phyloP scores from a whole-genome alignment of 1,139 yeast genomes.

The Wickerhamomyces sp. region DNA sequence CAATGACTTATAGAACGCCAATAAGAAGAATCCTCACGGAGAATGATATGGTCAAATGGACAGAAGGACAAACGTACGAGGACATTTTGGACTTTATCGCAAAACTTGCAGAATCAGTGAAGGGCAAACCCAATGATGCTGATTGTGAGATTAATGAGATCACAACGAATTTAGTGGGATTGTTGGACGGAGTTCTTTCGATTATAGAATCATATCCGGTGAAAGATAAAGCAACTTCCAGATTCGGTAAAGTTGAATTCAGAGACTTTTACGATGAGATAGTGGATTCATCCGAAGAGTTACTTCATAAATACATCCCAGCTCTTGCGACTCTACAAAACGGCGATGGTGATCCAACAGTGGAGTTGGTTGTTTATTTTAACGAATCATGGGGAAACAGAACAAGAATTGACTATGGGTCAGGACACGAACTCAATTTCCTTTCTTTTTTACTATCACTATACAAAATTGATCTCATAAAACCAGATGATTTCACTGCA shows the following conservation, averaged over 20 bases:
- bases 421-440: constrained; percentile 94
- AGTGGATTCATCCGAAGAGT: constrained; percentile 23
- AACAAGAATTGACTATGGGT: constrained; percentile 88
- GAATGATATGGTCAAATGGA: constrained; percentile 63
- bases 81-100: constrained; percentile 51
- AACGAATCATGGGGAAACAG: constrained; percentile 80
- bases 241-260: constrained; percentile 92
- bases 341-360: constrained; percentile 21
- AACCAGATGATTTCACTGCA: constrained; percentile 42
- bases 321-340: constrained; percentile 19
- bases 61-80: constrained; percentile 44
- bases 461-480: constrained; percentile 34
- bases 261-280: constrained; percentile 79
- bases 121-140: constrained; percentile 54
- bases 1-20: constrained; percentile 29
- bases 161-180: constrained; percentile 30
- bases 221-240: constrained; percentile 49
- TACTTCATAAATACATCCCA: constrained; percentile 23
- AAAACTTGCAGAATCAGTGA: constrained; percentile 59
- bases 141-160: constrained; percentile 31
- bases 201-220: constrained; percentile 63
- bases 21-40: constrained; percentile 51
- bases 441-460: constrained; percentile 63
- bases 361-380: constrained; percentile 50
- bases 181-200: constrained; percentile 41